phyloP scores from a whole-genome alignment of 371 early-diverging fungal genomes.

The Dinochytrium kinnereticum region DNA sequence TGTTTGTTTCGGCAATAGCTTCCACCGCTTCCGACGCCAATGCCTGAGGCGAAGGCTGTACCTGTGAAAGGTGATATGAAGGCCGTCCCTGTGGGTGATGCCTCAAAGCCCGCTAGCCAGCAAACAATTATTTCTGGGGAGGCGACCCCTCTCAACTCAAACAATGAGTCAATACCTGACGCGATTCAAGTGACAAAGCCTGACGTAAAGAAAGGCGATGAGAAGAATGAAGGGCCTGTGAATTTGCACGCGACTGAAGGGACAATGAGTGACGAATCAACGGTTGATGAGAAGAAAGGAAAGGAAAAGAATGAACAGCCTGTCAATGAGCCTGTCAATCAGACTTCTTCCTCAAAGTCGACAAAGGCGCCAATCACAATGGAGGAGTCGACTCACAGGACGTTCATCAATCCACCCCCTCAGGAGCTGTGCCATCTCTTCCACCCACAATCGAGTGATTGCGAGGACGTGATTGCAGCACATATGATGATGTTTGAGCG shows the following conservation, averaged over 20 bases:
- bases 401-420: constrained; percentile 46
- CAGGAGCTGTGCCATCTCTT: constrained; percentile 31
- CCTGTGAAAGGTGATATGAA: too few species aligned
- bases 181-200: too few species aligned
- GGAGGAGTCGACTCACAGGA: constrained; percentile 18
- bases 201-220: too few species aligned
- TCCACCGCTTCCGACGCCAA: constrained; percentile 15
- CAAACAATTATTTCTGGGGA: too few species aligned
- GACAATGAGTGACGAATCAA: not conserved
- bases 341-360: not conserved
- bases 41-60: too few species aligned
- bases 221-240: too few species aligned
- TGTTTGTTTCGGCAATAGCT: not conserved
- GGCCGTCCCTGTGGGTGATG: too few species aligned
- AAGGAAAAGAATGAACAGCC: not conserved
- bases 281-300: constrained; percentile 4
- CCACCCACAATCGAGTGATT: constrained; percentile 29
- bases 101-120: too few species aligned
- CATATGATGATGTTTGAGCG: constrained; percentile 52
- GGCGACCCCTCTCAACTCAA: too few species aligned
- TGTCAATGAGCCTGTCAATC: constrained; percentile 3
- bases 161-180: too few species aligned
- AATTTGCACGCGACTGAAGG: too few species aligned
- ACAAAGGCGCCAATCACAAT: not conserved
- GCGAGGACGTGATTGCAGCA: constrained; percentile 45